Conservation (phyloP, 805 yeast species). For the Clavispora phyllophila region DNA sequence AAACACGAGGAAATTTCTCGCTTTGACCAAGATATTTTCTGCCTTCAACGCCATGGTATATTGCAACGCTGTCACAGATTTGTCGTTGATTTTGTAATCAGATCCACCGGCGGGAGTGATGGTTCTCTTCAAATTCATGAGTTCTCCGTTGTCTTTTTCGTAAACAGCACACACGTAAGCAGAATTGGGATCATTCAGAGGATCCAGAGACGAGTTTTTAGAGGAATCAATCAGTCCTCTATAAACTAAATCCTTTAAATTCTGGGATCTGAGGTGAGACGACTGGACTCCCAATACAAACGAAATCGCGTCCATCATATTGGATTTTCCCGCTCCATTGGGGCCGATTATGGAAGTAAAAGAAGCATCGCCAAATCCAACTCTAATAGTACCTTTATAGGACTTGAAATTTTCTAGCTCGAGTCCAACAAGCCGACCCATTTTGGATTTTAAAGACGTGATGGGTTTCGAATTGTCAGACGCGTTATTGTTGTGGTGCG, state of each 20-base stretch:
- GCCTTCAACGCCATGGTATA: constrained; percentile 62
- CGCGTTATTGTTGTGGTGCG: constrained; percentile 2
- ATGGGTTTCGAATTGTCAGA: neutral
- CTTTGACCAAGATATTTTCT: constrained; percentile 82
- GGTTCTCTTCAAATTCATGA: constrained; percentile 57
- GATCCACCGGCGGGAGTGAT: constrained; percentile 57
- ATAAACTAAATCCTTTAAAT: constrained; percentile 72
- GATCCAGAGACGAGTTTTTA: constrained; percentile 1
- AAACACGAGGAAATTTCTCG: constrained; percentile 86
- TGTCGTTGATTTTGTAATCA: constrained; percentile 62
- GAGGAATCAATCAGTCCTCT: constrained; percentile 47
- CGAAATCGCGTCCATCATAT: constrained; percentile 95
- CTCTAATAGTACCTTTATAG: constrained; percentile 66
- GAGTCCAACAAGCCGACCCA: constrained; percentile 81
- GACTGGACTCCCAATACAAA: constrained; percentile 86
- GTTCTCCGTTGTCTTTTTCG: constrained; percentile 55
- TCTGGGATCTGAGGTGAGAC: constrained; percentile 67
- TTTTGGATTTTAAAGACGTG: constrained; percentile 18
- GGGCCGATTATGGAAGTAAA: constrained; percentile 96
- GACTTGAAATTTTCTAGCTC: constrained; percentile 89
- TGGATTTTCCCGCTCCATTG: constrained; percentile 97
- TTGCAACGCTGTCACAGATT: constrained; percentile 54
- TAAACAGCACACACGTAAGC: constrained; percentile 82
- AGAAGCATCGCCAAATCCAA: constrained; percentile 77
- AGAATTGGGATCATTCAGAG: constrained; percentile 36